These are phyloP conservation scores for Tetracladium marchalianum DNA, from an alignment of 495 filamentous ascomycete genomes.

Conservation along the genomic window DNA sequence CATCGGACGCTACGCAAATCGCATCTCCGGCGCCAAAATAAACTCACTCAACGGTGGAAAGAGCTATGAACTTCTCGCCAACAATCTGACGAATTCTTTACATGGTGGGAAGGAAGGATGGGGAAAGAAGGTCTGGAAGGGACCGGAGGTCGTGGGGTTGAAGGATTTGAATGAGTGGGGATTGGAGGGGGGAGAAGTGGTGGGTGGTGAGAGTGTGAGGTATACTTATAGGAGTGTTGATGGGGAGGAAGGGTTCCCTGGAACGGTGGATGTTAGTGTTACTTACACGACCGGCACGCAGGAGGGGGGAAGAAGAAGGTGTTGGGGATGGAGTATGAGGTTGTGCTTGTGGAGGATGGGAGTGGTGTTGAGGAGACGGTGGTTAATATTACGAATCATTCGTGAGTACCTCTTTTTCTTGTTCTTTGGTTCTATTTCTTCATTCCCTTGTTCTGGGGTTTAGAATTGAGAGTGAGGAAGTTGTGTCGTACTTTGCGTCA, in stretches of 20 bases:
- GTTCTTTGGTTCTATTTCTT: neutral
- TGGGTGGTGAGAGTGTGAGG: conserved; percentile 65
- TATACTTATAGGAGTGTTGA: conserved; percentile 66
- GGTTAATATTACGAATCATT: conserved; percentile 90
- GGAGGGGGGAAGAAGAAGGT: conserved; percentile 52
- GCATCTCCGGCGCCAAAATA: conserved; percentile 64
- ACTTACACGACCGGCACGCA: conserved; percentile 70
- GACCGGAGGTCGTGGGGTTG: conserved; percentile 51
- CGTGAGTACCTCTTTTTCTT: conserved; percentile 39
- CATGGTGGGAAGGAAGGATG: conserved; percentile 79
- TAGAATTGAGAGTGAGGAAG: no score
- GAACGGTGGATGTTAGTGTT: conserved; percentile 66
- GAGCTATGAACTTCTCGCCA: conserved; percentile 55
- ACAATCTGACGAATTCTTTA: conserved; percentile 69
- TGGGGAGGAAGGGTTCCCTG: conserved; percentile 80
- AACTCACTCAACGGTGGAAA: conserved; percentile 56
- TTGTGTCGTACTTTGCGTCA: no score
- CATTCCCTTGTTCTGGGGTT: no score
- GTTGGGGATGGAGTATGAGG: conserved; percentile 82
- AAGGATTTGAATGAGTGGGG: conserved; percentile 27
- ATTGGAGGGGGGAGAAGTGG: conserved; percentile 35
- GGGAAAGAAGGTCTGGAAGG: conserved; percentile 76
- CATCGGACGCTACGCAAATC: conserved; percentile 87
- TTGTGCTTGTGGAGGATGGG: conserved; percentile 57
- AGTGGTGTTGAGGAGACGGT: conserved; percentile 70